phyloP scores from a whole-genome alignment of 1,139 yeast genomes.

The Diutina siamensis region DNA sequence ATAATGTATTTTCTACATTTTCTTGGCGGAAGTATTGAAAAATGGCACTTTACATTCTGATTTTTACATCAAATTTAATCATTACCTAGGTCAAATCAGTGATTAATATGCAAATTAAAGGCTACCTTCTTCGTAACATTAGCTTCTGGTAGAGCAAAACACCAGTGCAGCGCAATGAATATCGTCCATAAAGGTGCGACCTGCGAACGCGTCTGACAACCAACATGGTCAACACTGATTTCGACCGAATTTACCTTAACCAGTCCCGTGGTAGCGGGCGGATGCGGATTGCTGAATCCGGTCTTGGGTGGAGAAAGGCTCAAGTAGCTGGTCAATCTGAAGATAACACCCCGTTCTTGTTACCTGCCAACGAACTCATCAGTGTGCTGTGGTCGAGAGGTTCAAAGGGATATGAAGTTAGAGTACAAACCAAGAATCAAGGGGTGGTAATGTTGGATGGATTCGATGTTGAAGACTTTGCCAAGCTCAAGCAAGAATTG shows the following conservation, averaged over 20 bases:
- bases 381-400: conserved; percentile 89
- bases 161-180: too few species aligned
- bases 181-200: too few species aligned
- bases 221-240: conserved; percentile 32
- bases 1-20: too few species aligned
- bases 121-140: too few species aligned
- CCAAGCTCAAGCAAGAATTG: conserved; percentile 70
- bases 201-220: not conserved
- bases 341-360: conserved; percentile 61
- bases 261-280: conserved; percentile 79
- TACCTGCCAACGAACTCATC: conserved; percentile 76
- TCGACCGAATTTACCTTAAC: conserved; percentile 79
- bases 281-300: conserved; percentile 89
- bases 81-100: too few species aligned
- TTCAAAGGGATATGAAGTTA: conserved; percentile 78
- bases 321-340: conserved; percentile 34
- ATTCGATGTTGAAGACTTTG: conserved; percentile 73
- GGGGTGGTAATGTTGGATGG: conserved; percentile 90
- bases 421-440: conserved; percentile 78
- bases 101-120: too few species aligned
- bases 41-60: too few species aligned
- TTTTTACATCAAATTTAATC: too few species aligned
- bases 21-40: too few species aligned
- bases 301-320: conserved; percentile 86
- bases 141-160: too few species aligned